Conservation (phyloP, 2,329 filamentous ascomycete genomes). For the Botrytis cinerea region DNA sequence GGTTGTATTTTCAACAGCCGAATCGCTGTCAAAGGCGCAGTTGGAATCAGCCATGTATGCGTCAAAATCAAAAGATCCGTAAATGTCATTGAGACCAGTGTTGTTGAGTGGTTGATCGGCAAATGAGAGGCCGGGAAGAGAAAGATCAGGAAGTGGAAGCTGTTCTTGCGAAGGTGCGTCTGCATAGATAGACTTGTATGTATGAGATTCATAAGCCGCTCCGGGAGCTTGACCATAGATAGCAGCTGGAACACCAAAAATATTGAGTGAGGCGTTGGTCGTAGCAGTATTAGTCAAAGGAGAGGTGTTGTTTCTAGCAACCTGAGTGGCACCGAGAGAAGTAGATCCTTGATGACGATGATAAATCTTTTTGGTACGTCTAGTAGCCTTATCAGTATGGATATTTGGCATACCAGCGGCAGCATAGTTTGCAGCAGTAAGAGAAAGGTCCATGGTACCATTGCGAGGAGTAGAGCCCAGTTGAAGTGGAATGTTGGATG, state of each 20-base stretch:
- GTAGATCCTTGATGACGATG: neutral
- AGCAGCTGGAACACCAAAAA: neutral
- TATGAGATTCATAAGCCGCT: neutral
- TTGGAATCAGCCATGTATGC: neutral
- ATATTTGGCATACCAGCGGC: slow-evolving; percentile 19
- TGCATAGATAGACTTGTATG: slow-evolving; percentile 15
- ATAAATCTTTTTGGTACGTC: slow-evolving; percentile 3
- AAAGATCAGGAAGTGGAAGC: neutral
- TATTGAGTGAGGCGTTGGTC: neutral
- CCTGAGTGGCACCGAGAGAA: neutral
- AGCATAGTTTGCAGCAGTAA: slow-evolving; percentile 22
- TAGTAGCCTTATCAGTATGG: neutral
- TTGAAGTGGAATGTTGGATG: neutral
- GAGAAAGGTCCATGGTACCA: slow-evolving; percentile 19
- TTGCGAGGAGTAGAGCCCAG: neutral
- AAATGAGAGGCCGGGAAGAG: neutral
- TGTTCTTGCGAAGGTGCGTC: neutral
- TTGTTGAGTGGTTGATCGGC: neutral
- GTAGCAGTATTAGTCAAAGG: neutral
- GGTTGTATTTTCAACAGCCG: neutral
- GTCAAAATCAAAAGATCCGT: neutral
- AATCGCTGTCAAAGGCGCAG: neutral
- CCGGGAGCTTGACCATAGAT: slow-evolving; percentile 1
- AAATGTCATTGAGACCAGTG: neutral
- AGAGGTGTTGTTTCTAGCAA: neutral